Evolutionary conservation across 257 asterid species (phyloP).

Genomic region (Plantago elongata): DNA sequence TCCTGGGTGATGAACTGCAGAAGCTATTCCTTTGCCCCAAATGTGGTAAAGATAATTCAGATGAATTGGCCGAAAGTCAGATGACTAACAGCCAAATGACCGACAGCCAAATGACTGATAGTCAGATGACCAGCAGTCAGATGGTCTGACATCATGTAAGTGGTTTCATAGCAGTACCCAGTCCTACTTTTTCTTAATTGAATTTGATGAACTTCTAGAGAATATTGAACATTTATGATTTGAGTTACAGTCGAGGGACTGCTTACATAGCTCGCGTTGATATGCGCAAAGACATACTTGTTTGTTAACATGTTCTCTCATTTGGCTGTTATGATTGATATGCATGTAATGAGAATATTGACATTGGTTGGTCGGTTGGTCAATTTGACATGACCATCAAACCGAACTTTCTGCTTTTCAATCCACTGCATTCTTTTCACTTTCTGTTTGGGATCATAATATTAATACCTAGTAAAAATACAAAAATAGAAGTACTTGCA

Average conservation of each 20-base stretch:
- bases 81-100: conserved; percentile 23
- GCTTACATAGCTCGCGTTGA: too few relatives aligned
- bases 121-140: conserved; percentile 29
- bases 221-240: conserved; percentile 1
- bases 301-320: conserved; percentile 13
- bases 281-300: not conserved
- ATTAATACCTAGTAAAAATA: conserved; percentile 18
- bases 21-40: conserved; percentile 53
- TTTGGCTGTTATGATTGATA: conserved; percentile 22
- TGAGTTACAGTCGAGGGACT: not conserved
- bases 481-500: conserved; percentile 18
- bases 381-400: conserved; percentile 17
- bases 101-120: conserved; percentile 18
- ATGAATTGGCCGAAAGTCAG: conserved; percentile 36
- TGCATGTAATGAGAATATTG: conserved; percentile 15
- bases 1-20: conserved; percentile 69
- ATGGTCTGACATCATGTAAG: conserved; percentile 30
- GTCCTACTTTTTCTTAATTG: conserved; percentile 8
- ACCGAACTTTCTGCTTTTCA: conserved; percentile 9
- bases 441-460: conserved; percentile 7
- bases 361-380: conserved; percentile 8
- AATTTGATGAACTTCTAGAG: not conserved
- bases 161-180: conserved; percentile 18
- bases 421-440: conserved; percentile 12
- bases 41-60: conserved; percentile 69